Evolutionary conservation across 805 yeast species (phyloP), one percentile per base, ranked within the genome.

Genomic region (Barnettozyma wickerhamii): DNA sequence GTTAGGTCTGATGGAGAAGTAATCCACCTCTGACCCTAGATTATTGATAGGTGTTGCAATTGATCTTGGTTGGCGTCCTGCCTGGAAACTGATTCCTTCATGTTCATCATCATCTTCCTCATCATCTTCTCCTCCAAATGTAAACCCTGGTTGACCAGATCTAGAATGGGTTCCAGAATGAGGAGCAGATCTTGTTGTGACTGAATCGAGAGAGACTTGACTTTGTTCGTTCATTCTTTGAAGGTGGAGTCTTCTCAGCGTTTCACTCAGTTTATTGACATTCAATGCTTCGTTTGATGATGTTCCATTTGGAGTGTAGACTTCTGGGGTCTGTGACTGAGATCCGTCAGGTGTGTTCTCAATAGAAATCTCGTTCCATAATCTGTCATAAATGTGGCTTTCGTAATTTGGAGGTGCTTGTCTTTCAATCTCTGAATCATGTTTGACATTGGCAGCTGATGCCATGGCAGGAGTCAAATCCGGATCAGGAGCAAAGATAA

Each of bases 391-490:
- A 28, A 87, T 76, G 59, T 86, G 95, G 40, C 74, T 77, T 44
- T 79, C 89, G 59, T 89, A 89, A 42, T 82, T 73, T 20, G 97
- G 95, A 3, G 96, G 96, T 1, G 96, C 93, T 65, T 77, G 71
- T 34, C 77, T 55, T 34, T 64, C 72, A 41, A 73, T 66, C 5
- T 71, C 68, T n/a, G 38, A 13, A 21, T 54, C 55, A 6, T 44
- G 44, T 4, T 51, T 40, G 12, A 50, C 44, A 14, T 36, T 43
- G 14, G 42, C 38, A 17, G 39, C 23, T 26, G 49, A 43, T 7
- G 48, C 41, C 14, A 51, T 50, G 7, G 58, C 38, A 9, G 58
- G 45, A 9, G 53, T 45, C 6, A 52, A 37, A 30, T 61, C 68
- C 3, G 69, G 62, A 26, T 61, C 64, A 5, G 65, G 49, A 2